Evolutionary conservation across 192 early-diverging fungal genomes (phyloP), one percentile per base, ranked within the genome.

Genomic region (Podochytrium sp.): DNA sequence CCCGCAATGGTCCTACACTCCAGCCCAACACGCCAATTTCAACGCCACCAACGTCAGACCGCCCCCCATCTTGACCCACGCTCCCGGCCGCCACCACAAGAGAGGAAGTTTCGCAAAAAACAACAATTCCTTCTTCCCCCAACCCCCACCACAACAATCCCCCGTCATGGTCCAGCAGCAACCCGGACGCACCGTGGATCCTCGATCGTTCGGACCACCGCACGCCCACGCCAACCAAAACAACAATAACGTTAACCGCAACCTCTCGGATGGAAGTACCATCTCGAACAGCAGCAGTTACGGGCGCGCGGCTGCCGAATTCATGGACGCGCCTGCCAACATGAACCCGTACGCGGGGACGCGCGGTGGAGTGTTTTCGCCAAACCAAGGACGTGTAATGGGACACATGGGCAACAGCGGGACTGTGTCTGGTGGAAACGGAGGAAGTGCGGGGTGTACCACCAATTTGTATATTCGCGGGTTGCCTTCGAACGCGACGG

Each of bases 391-490:
- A 29, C 63, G 5, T 65, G 63, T 25, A 10, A n/a, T n/a, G n/a
- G 43, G 40, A 10, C 1, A 6, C 40, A 25, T 12, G 7, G 20
- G 35, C 38, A 29, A 33, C 38, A 16, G 55, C 30, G 55, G 20
- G 14, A n/a, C 30, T 35, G 1, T 4, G 20, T 7, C 37, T 35
- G 63, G 63, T 12, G n/a, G 40, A 12, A 42, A 40, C 40, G 37
- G 20, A 14, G 66, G 66, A 30, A 38, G 32, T 2, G 51, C 5
- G 20, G 66, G 66, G 14, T 69, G 59, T 53, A 84, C 80, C 27
- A 87, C 85, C 37, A 95, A 95, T 73, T 87, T 95, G 50, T 95
- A 95, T 69, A 88, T 95, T 65, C 85, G 92, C 73, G 90, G 90
- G 43, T 75, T 94, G 23, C 76, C 85, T 16, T 74, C 86, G 18